Evolutionary conservation across 768 basidiomycete species (phyloP), one percentile per base, ranked within the genome.

Genomic region (Termitomyces eurrhizus): DNA sequence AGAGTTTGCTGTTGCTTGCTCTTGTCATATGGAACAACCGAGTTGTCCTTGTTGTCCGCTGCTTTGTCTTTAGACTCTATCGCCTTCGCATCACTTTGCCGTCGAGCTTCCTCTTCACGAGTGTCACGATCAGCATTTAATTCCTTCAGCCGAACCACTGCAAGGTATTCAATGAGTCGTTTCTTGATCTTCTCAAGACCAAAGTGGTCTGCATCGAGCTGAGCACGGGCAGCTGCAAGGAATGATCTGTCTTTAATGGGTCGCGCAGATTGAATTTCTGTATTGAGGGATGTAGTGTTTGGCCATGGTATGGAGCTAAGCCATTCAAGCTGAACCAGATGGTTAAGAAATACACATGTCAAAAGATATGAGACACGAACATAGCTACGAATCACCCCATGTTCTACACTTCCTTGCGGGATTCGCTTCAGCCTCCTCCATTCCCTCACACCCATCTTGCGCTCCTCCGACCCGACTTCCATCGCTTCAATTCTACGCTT

Each of bases 101-200:
- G 41, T 37, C 55, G 64, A 26, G 49, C 62, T n/a, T 71, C 73
- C 64, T 78, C 73, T 51, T 63, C 75, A 56, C 69, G 63, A n/a
- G 61, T 64, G 45, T 74, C 74, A 37, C 71, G 70, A 39, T 75
- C 78, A 2, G 75, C 77, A 59, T 78, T 80, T 58, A 81, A 66
- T 65, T 82, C 80, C 67, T 80, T 78, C 53, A 83, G 74, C 61
- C 92, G 77, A 37, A 95, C 88, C 12, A 97, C 90, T 0, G 93
- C 94, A 44, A 98, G 83, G 70, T 93, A 97, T 68, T 97, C 95
- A 50, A 96, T 90, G 3, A 96, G 73, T 11, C 95, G 81, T 64
- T 91, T 88, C 80, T 97, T 98, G 71, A 98, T 89, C 71, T 91
- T 92, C 60, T 95, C 92, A 18, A 98, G 78, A 1, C 95, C 95